These are phyloP conservation scores for Cucurbita maxima DNA, from an alignment of 306 rosid species.

Conservation along the genomic window DNA sequence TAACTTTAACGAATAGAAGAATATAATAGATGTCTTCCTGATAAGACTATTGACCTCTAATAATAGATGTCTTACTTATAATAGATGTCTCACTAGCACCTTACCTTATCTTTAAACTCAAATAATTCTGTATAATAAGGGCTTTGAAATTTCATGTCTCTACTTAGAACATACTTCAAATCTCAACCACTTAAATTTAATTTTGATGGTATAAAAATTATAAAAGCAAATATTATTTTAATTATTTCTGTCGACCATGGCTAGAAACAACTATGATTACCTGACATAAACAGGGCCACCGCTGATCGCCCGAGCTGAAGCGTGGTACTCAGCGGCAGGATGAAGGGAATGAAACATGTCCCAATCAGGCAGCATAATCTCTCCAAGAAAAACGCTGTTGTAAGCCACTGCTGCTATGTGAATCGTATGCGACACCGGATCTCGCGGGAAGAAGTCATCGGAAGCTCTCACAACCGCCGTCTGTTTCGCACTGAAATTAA, in stretches of 20 bases:
- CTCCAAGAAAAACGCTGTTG: slow-evolving; percentile 80
- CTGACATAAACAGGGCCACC: slow-evolving; percentile 89
- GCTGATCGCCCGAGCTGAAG: slow-evolving; percentile 74
- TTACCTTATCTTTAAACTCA: no score
- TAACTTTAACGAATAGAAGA: neutral
- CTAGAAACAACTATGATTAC: neutral
- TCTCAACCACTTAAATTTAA: no score
- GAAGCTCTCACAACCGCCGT: slow-evolving; percentile 81
- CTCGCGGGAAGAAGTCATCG: slow-evolving; percentile 81
- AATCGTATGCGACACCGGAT: slow-evolving; percentile 63
- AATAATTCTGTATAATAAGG: no score
- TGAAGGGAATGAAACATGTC: slow-evolving; percentile 92
- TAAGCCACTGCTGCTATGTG: slow-evolving; percentile 84
- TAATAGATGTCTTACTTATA: no score
- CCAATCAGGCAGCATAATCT: slow-evolving; percentile 92
- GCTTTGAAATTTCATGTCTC: no score
- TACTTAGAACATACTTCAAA: no score
- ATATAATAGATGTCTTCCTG: neutral
- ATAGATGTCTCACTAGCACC: no score
- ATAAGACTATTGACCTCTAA: no score
- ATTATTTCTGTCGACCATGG: no score
- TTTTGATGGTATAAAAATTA: no score
- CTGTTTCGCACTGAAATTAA: slow-evolving; percentile 38
- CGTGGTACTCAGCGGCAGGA: slow-evolving; percentile 81
- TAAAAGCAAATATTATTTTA: no score